Evolutionary conservation across 2,329 filamentous ascomycete species (phyloP).

Genomic region (Endoconidiophora laricicola): DNA sequence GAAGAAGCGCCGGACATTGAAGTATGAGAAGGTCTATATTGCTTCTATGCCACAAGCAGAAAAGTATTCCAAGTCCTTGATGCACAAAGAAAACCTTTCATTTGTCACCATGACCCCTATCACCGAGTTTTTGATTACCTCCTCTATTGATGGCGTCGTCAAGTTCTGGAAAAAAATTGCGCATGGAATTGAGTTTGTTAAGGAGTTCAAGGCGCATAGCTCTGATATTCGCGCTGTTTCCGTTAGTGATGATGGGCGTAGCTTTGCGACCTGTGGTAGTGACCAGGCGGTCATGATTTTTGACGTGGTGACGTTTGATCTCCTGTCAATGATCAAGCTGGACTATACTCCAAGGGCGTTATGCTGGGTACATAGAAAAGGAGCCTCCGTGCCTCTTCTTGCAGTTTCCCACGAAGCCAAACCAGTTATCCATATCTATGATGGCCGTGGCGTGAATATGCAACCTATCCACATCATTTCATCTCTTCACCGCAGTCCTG

Average conservation of each 20-base stretch:
- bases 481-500: conserved; percentile 63
- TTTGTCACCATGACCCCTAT: conserved; percentile 77
- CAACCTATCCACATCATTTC: conserved; percentile 62
- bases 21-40: conserved; percentile 89
- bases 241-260: conserved; percentile 76
- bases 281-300: conserved; percentile 72
- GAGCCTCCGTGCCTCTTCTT: conserved; percentile 72
- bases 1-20: conserved; percentile 81
- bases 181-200: conserved; percentile 88
- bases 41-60: conserved; percentile 66
- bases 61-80: conserved; percentile 87
- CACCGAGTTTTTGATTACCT: conserved; percentile 91
- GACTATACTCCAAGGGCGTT: conserved; percentile 60
- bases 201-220: conserved; percentile 84
- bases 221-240: conserved; percentile 73
- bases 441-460: conserved; percentile 69
- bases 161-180: conserved; percentile 99
- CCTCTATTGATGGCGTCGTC: conserved; percentile 84
- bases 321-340: conserved; percentile 66
- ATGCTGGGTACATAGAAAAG: conserved; percentile 82
- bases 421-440: conserved; percentile 64
- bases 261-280: conserved; percentile 73
- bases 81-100: conserved; percentile 91
- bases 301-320: conserved; percentile 71
- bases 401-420: conserved; percentile 65